These are phyloP conservation scores for Arthrobotrys entomopaga DNA, from an alignment of 2,329 filamentous ascomycete species.

Conservation along the genomic window DNA sequence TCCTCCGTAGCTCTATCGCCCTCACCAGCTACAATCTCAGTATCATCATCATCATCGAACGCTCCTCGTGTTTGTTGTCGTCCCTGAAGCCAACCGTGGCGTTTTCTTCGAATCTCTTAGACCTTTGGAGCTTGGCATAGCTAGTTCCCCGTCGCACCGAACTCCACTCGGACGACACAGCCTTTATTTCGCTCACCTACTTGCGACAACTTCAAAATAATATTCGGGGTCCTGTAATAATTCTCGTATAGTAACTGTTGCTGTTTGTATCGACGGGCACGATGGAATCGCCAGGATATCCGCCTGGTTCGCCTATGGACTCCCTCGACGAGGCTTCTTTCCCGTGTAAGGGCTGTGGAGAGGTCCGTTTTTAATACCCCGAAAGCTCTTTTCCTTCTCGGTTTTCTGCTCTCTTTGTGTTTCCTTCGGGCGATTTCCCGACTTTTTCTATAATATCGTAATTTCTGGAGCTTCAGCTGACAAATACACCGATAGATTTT, in stretches of 20 bases:
- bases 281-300: slow-evolving; percentile 58
- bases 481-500: slow-evolving; percentile 73
- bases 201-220: slow-evolving; percentile 1
- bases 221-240: not conserved
- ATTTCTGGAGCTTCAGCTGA: slow-evolving; percentile 41
- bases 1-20: not conserved
- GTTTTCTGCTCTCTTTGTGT: not conserved
- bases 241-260: not conserved
- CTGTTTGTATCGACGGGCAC: slow-evolving; percentile 14
- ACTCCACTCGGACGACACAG: not conserved
- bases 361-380: slow-evolving; percentile 67
- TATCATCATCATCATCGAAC: not conserved
- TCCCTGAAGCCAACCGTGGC: not conserved
- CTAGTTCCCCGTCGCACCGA: no score
- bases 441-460: slow-evolving; percentile 14
- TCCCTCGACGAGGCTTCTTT: slow-evolving; percentile 82
- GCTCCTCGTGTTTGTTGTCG: not conserved
- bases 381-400: not conserved
- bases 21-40: not conserved
- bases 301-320: slow-evolving; percentile 57
- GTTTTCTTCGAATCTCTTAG: no score
- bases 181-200: slow-evolving; percentile 6
- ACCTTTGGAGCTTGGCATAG: no score
- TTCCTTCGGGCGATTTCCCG: not conserved
- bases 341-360: slow-evolving; percentile 91